Evolutionary conservation across 805 yeast genomes (phyloP), one percentile per base, ranked within the genome.

Genomic region (Yarrowia yakushimensis): DNA sequence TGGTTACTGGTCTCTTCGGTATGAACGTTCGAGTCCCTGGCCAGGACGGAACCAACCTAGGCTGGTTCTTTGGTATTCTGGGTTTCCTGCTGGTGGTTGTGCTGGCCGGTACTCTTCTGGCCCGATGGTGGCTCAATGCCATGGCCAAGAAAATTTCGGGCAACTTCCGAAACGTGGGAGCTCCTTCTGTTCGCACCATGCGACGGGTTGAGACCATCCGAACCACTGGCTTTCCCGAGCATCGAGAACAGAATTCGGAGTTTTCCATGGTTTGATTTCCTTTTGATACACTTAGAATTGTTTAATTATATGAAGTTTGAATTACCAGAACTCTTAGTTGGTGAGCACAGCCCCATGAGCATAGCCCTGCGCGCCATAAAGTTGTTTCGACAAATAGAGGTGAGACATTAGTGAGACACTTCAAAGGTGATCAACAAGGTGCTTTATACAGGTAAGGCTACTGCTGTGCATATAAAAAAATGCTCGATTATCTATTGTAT

Each of bases 21-120:
- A 93, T 93, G 99, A 93, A 93, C 74, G 98, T 93, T n/a, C 74
- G 68, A 12, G 88, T 93, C 27, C 98, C 98, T 0, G 97, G 97
- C 27, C 74, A 80, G 65, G 77, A 68, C 11, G 79, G 66, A 2
- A 68, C 65, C 1, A 76, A 74, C 45, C 73, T 80, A 36, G 82
- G 77, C 2, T 87, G 94, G 90, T 90, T 83, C 71, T 84, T 82
- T 72, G 88, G 89, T 42, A 84, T 86, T 64, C 22, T 55, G 30
- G 61, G 61, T 22, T 55, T 55, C 30, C 48, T 55, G 36, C 39
- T 55, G 48, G 61, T 55, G n/a, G 61, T 55, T 10, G 61, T 55
- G n/a, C 31, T 55, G 6, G 28, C 61, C 28, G 61, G 61, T 6
- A 55, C 61, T 27, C 61, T 55, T 27, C 61, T 55, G 37, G 61